Conservation (phyloP, 495 filamentous ascomycete species). For the Penicillium coprophilum region DNA sequence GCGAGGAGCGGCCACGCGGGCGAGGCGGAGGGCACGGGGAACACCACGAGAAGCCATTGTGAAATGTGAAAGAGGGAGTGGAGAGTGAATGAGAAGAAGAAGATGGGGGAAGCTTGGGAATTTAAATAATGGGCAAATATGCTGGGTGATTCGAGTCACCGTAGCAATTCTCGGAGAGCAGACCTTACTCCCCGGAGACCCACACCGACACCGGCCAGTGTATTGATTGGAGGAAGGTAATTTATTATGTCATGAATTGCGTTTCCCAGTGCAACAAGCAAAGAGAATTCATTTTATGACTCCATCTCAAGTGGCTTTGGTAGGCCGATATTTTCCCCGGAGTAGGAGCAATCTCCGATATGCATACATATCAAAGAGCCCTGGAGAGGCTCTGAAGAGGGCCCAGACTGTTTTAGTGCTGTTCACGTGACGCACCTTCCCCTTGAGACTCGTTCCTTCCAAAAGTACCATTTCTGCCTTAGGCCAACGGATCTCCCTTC, state of each 20-base stretch:
- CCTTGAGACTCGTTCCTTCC: background rate
- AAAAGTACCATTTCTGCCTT: background rate
- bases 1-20: conserved; percentile 66
- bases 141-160: conserved; percentile 18
- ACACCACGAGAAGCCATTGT: conserved; percentile 87
- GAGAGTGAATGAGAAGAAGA: conserved; percentile 26
- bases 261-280: conserved; percentile 4
- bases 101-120: conserved; percentile 21
- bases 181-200: conserved; percentile 34
- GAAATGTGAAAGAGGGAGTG: conserved; percentile 32
- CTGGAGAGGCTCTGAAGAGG: too few species aligned
- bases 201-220: conserved; percentile 32
- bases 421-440: background rate
- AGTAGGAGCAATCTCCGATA: background rate
- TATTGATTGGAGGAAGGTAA: conserved; percentile 16
- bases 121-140: conserved; percentile 21
- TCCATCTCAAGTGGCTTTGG: background rate
- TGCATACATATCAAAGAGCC: background rate
- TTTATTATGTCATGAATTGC: background rate
- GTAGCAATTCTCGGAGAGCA: conserved; percentile 42
- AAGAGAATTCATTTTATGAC: background rate
- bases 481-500: background rate
- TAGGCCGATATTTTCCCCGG: background rate
- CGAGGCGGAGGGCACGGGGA: conserved; percentile 77
- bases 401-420: background rate